Conservation (phyloP, 805 yeast species). For the Teunomyces gatunensis region DNA sequence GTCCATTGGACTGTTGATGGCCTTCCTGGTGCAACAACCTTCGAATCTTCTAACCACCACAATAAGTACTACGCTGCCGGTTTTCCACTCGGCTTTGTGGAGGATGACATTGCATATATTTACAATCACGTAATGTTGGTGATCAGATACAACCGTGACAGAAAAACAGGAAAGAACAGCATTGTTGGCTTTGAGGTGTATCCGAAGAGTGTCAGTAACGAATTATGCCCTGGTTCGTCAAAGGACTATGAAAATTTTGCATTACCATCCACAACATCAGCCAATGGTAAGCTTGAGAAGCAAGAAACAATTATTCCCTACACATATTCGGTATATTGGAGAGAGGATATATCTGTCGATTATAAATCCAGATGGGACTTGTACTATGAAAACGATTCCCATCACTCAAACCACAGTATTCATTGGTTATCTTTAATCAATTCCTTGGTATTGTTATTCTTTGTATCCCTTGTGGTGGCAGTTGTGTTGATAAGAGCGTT, state of each 20-base stretch:
- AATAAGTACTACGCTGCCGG: conserved; percentile 81
- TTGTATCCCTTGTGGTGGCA: conserved; percentile 64
- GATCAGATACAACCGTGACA: conserved; percentile 58
- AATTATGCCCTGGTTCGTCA: conserved; percentile 72
- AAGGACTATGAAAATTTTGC: conserved; percentile 58
- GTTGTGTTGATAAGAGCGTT: conserved; percentile 58
- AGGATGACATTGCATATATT: conserved; percentile 54
- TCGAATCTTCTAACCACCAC: conserved; percentile 53
- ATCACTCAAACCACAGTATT: conserved; percentile 44
- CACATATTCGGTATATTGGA: conserved; percentile 85
- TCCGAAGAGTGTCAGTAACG: conserved; percentile 72
- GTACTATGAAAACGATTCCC: conserved; percentile 56
- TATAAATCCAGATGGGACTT: conserved; percentile 74
- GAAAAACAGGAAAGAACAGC: conserved; percentile 42
- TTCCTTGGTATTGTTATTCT: conserved; percentile 60
- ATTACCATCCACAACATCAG: conserved; percentile 31
- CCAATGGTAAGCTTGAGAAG: conserved; percentile 1
- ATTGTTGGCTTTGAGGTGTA: conserved; percentile 90
- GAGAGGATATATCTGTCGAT: conserved; percentile 67
- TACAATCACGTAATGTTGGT: conserved; percentile 84
- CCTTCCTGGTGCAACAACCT: conserved; percentile 86
- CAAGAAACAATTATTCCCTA: conserved; percentile 56
- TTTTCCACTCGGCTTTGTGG: conserved; percentile 74
- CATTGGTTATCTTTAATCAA: conserved; percentile 80
- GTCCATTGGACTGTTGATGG: conserved; percentile 84